phyloP scores from a whole-genome alignment of 345 rosid species.

The Sapria himalayana region DNA sequence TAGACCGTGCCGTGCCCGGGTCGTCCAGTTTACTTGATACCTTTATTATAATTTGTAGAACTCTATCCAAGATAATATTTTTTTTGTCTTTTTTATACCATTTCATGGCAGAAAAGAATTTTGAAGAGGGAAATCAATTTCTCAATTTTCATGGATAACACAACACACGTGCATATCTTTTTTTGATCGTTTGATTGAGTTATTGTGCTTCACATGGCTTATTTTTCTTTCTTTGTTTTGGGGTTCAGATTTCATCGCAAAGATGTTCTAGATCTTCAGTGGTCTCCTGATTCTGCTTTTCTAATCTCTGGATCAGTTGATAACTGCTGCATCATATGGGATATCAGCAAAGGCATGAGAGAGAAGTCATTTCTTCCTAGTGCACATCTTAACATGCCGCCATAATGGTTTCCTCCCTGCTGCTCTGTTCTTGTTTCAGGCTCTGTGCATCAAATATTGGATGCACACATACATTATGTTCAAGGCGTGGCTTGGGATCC shows the following conservation, averaged over 20 bases:
- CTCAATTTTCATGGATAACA: too few relatives aligned
- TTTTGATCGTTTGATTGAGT: too few relatives aligned
- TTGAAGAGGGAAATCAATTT: too few relatives aligned
- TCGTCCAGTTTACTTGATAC: too few relatives aligned
- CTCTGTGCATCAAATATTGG: slow-evolving; percentile 72
- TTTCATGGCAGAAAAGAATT: too few relatives aligned
- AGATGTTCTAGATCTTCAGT: slow-evolving; percentile 77
- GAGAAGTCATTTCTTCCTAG: not conserved
- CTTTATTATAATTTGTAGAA: too few relatives aligned
- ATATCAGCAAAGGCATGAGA: slow-evolving; percentile 60
- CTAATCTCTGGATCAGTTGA: slow-evolving; percentile 92
- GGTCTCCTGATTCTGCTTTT: slow-evolving; percentile 65
- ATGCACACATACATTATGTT: slow-evolving; percentile 83
- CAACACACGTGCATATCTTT: too few relatives aligned
- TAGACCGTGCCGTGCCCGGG: too few relatives aligned
- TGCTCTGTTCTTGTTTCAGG: slow-evolving; percentile 24
- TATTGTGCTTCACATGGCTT: too few relatives aligned
- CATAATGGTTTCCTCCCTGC: not conserved
- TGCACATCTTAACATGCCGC: slow-evolving; percentile 1
- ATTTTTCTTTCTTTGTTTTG: too few relatives aligned
- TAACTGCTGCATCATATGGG: slow-evolving; percentile 95
- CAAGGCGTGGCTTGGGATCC: slow-evolving; percentile 99
- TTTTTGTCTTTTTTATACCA: too few relatives aligned
- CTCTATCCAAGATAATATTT: too few relatives aligned
- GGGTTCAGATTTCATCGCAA: slow-evolving; percentile 67